Evolutionary conservation across 306 rosid species (phyloP), one percentile per base, ranked within the genome.

Genomic region (Cucumis cinereus): DNA sequence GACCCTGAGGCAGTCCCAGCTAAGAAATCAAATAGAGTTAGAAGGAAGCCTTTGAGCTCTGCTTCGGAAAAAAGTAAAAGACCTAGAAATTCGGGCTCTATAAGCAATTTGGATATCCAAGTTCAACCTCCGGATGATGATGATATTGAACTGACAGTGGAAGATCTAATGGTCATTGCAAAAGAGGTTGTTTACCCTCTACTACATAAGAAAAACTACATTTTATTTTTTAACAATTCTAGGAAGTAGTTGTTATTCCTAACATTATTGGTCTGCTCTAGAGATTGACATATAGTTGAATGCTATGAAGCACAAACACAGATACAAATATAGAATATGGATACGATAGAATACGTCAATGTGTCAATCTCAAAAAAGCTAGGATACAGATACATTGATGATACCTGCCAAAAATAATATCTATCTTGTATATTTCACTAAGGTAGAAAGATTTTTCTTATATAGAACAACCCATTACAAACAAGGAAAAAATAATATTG

Each of bases 151-250:
- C 85, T 93, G 63, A 88, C 96, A 1, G 81, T 87, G 61, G 90
- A 87, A 38, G 98, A 93, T 84, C 79, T 90, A 56, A 77, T 91
- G 86, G 80, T 76, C 75, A 90, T 88, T 67, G 97, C 98, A 16
- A 79, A 88, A 78, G 88, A 91, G 96, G 98, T 90, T 56, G 67
- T 80, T 83, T 81, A 15, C 47, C 79, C 55, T 80, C 58, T 70
- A 63, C 73, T 78, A 26, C 13, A 24, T 45, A 52, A 10, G 17
- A 57, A 38, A 14, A 36, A 3, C 10, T 49, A 66, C 68, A 23
- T 40, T 30, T 73, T 16, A 6, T 57, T 36, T 71, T 61, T 33
- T 50, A 56, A 64, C 78, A 26, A 72, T 79, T 15, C 67, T 57
- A 36, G 53, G 73, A 35, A 68, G 63, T 58, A n/a, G 73, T 58